Conservation (phyloP, 495 filamentous ascomycete genomes). For the Xylaria curta region DNA sequence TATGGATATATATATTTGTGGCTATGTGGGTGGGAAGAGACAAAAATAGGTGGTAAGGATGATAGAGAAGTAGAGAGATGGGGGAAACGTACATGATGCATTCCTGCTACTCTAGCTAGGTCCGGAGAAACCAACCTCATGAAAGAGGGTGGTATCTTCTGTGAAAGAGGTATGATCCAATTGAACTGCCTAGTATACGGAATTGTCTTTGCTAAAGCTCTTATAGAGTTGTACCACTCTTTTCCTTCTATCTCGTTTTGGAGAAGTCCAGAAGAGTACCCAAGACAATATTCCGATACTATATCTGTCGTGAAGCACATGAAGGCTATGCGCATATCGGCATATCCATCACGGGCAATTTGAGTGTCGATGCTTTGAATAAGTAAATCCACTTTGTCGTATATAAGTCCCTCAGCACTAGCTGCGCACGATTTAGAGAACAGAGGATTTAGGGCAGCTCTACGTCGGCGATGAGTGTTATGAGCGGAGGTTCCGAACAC, state of each 20-base stretch:
- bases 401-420: constrained; percentile 9
- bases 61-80: background rate
- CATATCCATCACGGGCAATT: constrained; percentile 12
- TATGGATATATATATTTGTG: background rate
- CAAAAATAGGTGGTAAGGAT: background rate
- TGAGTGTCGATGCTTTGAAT: constrained; percentile 9
- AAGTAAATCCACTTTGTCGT: constrained; percentile 19
- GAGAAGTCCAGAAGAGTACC: constrained; percentile 1
- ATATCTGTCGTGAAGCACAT: constrained; percentile 1
- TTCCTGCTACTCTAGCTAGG: constrained; percentile 18
- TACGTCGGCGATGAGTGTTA: constrained; percentile 19
- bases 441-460: constrained; percentile 17
- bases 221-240: constrained; percentile 10
- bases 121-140: background rate
- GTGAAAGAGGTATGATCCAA: constrained; percentile 21
- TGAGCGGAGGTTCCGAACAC: constrained; percentile 20
- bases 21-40: background rate
- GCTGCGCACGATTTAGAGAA: constrained; percentile 21
- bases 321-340: constrained; percentile 12
- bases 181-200: constrained; percentile 17
- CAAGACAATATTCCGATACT: constrained; percentile 15
- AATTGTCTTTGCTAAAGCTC: constrained; percentile 13
- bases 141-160: constrained; percentile 3
- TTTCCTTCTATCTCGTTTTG: constrained; percentile 2
- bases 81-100: constrained; percentile 11